Evolutionary conservation across 2,329 filamentous ascomycete genomes (phyloP), one percentile per base, ranked within the genome.

Genomic region (Helicocarpus griseus): DNA sequence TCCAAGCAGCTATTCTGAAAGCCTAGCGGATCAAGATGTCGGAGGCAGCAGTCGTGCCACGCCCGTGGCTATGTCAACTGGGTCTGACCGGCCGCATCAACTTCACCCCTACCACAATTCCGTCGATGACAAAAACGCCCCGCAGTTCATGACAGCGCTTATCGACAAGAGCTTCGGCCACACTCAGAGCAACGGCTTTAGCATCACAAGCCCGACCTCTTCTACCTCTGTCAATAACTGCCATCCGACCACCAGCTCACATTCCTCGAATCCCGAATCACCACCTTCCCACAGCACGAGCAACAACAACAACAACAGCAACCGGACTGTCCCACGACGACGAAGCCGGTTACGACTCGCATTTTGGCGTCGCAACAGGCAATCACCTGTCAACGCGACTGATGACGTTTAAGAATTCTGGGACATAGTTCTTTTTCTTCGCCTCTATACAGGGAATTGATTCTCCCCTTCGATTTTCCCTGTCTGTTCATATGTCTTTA

Each of bases 261-360:
- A 33, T 36, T 36, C 35, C 26, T 50, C 40, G 17, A 13, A 52
- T 33, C 52, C 19, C 26, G 29, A 52, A 35, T 33, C 14, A 13
- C 29, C 31, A 24, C 43, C 48, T 5, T 31, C 9, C 26, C 41
- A 9, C 48, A 51, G 7, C 24, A 43, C 24, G 19, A 4, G 2
- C 39, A 46, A 33, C 29, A 36, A 38, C 40, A 38, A 11, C 31
- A 51, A 36, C 36, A 50, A 45, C 24, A 43, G 28, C 17, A 31
- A 48, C 47, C 29, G 49, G 17, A 48, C 50, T 2, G 14, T 70
- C 39, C 63, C 64, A 13, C 70, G 69, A 53, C 63, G 64, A 17
- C 61, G 64, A 44, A 71, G 69, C 51, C 65, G 69, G 13, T 60
- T 71, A 40, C 65, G 69, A 36, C 59, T 71, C 50, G 69, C 69